Evolutionary conservation across 1,284 basidiomycete species (phyloP).

Genomic region (Fomitopsis palustris): DNA sequence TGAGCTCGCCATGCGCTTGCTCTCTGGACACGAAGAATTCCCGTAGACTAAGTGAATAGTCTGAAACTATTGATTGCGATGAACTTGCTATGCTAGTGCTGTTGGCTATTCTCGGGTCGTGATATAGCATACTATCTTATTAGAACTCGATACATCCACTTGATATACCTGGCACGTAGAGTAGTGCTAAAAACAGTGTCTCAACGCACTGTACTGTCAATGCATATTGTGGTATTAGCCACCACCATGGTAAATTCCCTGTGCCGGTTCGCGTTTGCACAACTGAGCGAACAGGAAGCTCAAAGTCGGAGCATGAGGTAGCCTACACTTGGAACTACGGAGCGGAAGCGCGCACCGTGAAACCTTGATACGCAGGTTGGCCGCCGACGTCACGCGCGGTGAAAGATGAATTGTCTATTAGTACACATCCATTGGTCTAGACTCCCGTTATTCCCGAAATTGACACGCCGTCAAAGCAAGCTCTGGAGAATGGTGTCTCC

Average conservation of each 20-base stretch:
- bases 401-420: too few species aligned
- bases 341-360: too few species aligned
- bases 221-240: too few species aligned
- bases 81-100: background rate
- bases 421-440: too few species aligned
- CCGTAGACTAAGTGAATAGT: background rate
- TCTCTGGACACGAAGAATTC: conserved; percentile 26
- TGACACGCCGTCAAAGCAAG: conserved; percentile 16
- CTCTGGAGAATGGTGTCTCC: conserved; percentile 53
- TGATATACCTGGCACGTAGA: background rate
- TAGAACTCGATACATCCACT: background rate
- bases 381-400: too few species aligned
- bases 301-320: too few species aligned
- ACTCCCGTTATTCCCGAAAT: too few species aligned
- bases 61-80: background rate
- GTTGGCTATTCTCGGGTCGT: background rate
- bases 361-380: too few species aligned
- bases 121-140: background rate
- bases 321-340: too few species aligned
- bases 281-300: too few species aligned
- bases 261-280: too few species aligned
- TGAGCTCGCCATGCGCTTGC: conserved; percentile 76
- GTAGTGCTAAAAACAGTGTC: background rate
- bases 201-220: background rate
- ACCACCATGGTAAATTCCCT: too few species aligned